Conservation (phyloP, 2,329 filamentous ascomycete genomes). For the Penicillium capsulatum region DNA sequence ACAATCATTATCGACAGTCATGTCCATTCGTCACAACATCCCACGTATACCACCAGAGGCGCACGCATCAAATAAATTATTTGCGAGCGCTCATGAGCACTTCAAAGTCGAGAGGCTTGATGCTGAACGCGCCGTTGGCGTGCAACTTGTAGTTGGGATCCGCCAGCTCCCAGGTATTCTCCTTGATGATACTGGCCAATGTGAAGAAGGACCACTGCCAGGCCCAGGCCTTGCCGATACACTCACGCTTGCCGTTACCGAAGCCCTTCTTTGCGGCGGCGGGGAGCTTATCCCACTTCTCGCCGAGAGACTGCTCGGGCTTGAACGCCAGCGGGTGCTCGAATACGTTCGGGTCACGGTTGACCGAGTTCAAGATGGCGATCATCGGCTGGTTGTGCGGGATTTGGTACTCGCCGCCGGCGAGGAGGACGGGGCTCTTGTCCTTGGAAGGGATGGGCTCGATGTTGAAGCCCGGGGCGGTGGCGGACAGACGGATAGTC, state of each 20-base stretch:
- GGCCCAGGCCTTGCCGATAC: conserved; percentile 68
- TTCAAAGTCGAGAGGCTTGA: conserved; percentile 47
- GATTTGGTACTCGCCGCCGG: conserved; percentile 59
- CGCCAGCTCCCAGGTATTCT: conserved; percentile 62
- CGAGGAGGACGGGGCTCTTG: conserved; percentile 48
- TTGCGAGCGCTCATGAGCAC: conserved; percentile 3
- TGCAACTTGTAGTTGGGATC: conserved; percentile 48
- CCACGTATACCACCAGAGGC: too few species aligned
- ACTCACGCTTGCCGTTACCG: conserved; percentile 66
- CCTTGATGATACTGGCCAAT: conserved; percentile 62
- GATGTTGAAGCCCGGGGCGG: conserved; percentile 55
- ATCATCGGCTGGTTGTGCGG: conserved; percentile 51
- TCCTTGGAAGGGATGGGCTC: conserved; percentile 46
- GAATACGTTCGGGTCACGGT: conserved; percentile 61
- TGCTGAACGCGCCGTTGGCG: conserved; percentile 45
- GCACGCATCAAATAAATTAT: background rate
- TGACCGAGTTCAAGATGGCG: conserved; percentile 53
- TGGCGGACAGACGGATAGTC: conserved; percentile 57
- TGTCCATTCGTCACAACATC: too few species aligned
- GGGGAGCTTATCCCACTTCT: conserved; percentile 61
- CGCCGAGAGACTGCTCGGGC: conserved; percentile 69
- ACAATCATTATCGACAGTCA: too few species aligned
- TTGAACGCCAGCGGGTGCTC: conserved; percentile 62
- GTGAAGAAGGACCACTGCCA: conserved; percentile 67
- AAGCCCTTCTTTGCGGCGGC: conserved; percentile 66